A percentile compares a stretch with the other conserved stretches of the same genome.
These are phyloP conservation scores for Fraxinus angustifolia DNA, from an alignment of 305 asterid species.

Conservation along the genomic window DNA sequence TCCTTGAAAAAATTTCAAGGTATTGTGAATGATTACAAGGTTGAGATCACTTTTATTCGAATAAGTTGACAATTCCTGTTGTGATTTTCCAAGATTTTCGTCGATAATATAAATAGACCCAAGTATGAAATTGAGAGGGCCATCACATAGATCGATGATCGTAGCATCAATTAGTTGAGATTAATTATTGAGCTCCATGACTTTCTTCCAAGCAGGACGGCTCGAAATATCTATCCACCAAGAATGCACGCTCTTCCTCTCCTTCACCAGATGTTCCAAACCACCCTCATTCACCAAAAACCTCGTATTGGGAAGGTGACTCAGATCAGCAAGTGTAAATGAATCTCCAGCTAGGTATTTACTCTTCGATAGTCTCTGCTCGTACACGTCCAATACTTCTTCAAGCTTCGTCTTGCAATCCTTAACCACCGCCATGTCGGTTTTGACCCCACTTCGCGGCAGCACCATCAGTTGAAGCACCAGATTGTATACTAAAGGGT, in stretches of 20 bases:
- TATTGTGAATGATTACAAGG: neutral
- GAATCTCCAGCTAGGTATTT: constrained; percentile 66
- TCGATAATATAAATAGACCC: too few relatives aligned
- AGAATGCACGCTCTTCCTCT: constrained; percentile 45
- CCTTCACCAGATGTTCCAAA: constrained; percentile 44
- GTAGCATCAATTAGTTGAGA: neutral
- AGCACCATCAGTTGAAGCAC: constrained; percentile 61
- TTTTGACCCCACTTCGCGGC: constrained; percentile 47
- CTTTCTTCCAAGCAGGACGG: constrained; percentile 78
- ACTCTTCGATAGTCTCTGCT: constrained; percentile 53
- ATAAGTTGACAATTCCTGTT: neutral
- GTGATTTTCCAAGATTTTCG: neutral
- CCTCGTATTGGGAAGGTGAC: constrained; percentile 63
- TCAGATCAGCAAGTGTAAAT: constrained; percentile 73
- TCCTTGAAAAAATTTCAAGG: neutral
- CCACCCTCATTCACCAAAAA: constrained; percentile 57
- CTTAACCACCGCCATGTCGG: constrained; percentile 40
- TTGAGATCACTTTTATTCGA: neutral
- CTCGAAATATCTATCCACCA: constrained; percentile 80
- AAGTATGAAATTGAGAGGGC: neutral
- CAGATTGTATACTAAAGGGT: constrained; percentile 50
- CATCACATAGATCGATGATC: neutral
- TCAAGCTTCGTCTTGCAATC: constrained; percentile 50
- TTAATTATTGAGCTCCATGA: constrained; percentile 42
- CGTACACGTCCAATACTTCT: constrained; percentile 74